Evolutionary conservation across 805 yeast genomes (phyloP).

Genomic region (Isabelozyma gotoi): DNA sequence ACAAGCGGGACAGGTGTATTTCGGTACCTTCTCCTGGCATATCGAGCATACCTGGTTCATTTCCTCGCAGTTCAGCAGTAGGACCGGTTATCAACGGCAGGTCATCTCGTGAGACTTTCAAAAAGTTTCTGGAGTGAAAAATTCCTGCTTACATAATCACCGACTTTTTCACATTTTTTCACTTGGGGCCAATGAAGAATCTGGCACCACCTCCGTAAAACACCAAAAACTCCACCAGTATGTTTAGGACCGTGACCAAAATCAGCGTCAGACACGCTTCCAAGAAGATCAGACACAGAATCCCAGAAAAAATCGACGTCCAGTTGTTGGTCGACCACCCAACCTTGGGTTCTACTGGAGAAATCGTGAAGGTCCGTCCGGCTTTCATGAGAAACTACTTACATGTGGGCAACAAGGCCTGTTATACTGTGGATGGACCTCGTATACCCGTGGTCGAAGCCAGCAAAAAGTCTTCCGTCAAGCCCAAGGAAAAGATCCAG

Average conservation of each 20-base stretch:
- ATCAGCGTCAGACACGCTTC: conserved; percentile 4
- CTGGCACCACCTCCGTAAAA: background rate
- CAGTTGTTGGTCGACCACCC: conserved; percentile 73
- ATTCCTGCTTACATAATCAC: background rate
- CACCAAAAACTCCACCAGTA: background rate
- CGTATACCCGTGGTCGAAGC: conserved; percentile 40
- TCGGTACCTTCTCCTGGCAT: conserved; percentile 39
- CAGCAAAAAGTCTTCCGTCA: conserved; percentile 3
- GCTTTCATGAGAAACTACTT: conserved; percentile 80
- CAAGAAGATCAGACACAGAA: conserved; percentile 1
- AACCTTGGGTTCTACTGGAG: conserved; percentile 66
- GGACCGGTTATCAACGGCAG: no score
- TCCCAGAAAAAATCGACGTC: conserved; percentile 52
- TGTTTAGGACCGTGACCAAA: background rate
- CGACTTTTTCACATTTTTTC: background rate
- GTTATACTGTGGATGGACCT: conserved; percentile 46
- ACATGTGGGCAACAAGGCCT: conserved; percentile 72
- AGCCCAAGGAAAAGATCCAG: conserved; percentile 1
- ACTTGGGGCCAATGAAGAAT: background rate
- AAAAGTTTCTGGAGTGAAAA: background rate
- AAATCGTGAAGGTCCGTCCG: conserved; percentile 72
- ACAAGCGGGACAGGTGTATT: conserved; percentile 85
- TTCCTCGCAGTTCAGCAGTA: no score
- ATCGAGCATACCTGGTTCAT: conserved; percentile 21
- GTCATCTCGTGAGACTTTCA: background rate